These are phyloP conservation scores for Paspalum notatum DNA, from an alignment of 176 grass and related monocot species.

Conservation along the genomic window DNA sequence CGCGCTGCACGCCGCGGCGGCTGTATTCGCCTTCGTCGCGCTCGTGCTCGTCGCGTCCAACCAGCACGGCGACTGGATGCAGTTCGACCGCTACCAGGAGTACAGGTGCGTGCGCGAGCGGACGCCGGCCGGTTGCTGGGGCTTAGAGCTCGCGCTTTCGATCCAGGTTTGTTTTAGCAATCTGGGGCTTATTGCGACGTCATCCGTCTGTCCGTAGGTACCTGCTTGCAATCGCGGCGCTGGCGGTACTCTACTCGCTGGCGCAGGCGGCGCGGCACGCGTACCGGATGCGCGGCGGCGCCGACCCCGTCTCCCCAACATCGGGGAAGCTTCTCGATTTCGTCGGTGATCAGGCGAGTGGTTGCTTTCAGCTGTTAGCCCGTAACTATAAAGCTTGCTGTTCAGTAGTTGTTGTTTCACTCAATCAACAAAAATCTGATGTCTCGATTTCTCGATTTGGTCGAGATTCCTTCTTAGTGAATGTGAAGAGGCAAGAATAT, in stretches of 20 bases:
- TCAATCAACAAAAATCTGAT: slow-evolving; percentile 2
- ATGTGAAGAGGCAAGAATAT: background rate
- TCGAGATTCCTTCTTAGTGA: background rate
- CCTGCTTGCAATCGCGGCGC: slow-evolving; percentile 59
- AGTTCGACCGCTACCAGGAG: slow-evolving; percentile 85
- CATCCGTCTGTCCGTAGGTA: slow-evolving; percentile 52
- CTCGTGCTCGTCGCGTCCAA: slow-evolving; percentile 81
- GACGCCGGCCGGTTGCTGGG: background rate
- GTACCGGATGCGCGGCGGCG: slow-evolving; percentile 39
- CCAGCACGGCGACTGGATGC: slow-evolving; percentile 79
- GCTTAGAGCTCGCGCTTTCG: slow-evolving; percentile 5
- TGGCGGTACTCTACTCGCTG: slow-evolving; percentile 67
- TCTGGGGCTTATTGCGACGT: background rate
- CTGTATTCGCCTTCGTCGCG: slow-evolving; percentile 70
- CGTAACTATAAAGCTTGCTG: background rate
- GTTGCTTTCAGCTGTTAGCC: slow-evolving; percentile 21
- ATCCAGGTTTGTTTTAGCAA: background rate
- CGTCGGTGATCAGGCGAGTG: slow-evolving; percentile 73
- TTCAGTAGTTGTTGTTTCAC: background rate
- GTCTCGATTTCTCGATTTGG: slow-evolving; percentile 28
- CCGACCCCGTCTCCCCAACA: slow-evolving; percentile 39
- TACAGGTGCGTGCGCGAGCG: slow-evolving; percentile 60
- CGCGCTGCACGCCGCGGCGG: slow-evolving; percentile 62
- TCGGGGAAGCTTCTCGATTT: slow-evolving; percentile 60
- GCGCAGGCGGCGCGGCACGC: slow-evolving; percentile 59